phyloP scores from a whole-genome alignment of 139 green algal genomes.

The Microglena sp. region DNA sequence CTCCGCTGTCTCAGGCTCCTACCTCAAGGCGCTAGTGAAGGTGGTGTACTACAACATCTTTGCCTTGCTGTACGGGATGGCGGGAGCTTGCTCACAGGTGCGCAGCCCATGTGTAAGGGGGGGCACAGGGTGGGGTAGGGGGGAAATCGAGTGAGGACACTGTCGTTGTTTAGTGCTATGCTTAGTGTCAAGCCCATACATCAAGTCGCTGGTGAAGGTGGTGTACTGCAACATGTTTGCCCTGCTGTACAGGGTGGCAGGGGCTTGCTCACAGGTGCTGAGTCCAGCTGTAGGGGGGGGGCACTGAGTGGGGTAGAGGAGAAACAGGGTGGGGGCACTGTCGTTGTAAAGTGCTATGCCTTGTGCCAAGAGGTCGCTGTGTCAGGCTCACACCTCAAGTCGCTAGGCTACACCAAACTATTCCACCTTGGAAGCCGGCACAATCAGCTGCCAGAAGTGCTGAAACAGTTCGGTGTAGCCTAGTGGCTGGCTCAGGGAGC shows the following conservation, averaged over 20 bases:
- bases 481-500: conserved; percentile 28
- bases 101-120: too few species aligned
- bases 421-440: too few species aligned
- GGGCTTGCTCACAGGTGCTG: too few species aligned
- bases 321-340: too few species aligned
- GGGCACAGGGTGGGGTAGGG: neutral
- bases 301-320: too few species aligned
- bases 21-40: conserved; percentile 53
- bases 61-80: conserved; percentile 59
- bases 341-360: too few species aligned
- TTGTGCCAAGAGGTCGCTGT: too few species aligned
- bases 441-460: neutral
- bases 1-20: conserved; percentile 31
- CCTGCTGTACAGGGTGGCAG: neutral
- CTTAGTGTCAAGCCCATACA: too few species aligned
- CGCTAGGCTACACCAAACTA: too few species aligned
- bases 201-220: conserved; percentile 61
- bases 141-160: neutral
- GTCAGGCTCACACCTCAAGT: too few species aligned
- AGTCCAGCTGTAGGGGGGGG: too few species aligned
- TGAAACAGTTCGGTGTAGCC: neutral
- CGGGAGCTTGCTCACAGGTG: conserved; percentile 27
- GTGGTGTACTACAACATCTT: conserved; percentile 79
- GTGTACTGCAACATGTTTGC: conserved; percentile 80
- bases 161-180: too few species aligned